Conservation (phyloP, 2,329 filamentous ascomycete genomes). For the Rachicladosporium sp. region DNA sequence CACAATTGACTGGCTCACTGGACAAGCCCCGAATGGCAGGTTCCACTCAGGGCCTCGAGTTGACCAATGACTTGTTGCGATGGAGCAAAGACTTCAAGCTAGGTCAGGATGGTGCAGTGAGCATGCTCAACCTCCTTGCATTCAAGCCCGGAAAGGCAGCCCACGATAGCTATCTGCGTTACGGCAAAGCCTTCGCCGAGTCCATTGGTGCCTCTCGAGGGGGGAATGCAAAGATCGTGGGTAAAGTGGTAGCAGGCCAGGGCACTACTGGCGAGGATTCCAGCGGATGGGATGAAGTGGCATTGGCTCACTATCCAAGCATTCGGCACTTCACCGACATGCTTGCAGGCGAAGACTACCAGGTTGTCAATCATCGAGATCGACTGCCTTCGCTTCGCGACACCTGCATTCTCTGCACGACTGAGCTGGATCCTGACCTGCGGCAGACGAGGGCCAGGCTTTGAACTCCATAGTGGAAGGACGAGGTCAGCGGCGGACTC, state of each 20-base stretch:
- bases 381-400: constrained; percentile 32
- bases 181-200: constrained; percentile 42
- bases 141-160: constrained; percentile 37
- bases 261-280: constrained; percentile 11
- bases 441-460: too few relatives aligned
- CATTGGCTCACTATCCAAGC: constrained; percentile 52
- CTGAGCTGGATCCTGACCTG: constrained; percentile 20
- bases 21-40: constrained; percentile 20
- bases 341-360: constrained; percentile 45
- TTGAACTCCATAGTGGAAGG: too few relatives aligned
- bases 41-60: constrained; percentile 40
- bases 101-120: constrained; percentile 31
- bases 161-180: constrained; percentile 43
- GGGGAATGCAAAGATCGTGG: constrained; percentile 50
- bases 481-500: too few relatives aligned
- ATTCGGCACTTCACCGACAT: constrained; percentile 51
- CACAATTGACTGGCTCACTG: constrained; percentile 24
- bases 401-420: constrained; percentile 26
- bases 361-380: constrained; percentile 42
- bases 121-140: constrained; percentile 52
- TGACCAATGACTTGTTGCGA: constrained; percentile 36
- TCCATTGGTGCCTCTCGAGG: constrained; percentile 41
- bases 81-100: constrained; percentile 33
- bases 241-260: constrained; percentile 37
- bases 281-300: constrained; percentile 48